Conservation (phyloP, 805 yeast genomes). For the Ogataea pini region DNA sequence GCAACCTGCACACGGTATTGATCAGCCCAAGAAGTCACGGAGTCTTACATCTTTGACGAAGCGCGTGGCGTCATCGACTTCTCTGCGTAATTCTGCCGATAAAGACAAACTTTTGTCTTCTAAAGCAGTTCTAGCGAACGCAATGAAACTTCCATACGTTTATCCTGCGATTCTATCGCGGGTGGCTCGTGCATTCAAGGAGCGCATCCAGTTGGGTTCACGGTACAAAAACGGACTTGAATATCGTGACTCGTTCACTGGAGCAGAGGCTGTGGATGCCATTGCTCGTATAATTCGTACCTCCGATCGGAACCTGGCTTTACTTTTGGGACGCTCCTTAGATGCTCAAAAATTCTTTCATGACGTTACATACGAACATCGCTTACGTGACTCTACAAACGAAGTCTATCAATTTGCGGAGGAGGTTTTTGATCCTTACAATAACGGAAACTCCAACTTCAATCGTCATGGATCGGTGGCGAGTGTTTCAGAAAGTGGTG, state of each 20-base stretch:
- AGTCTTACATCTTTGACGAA: slow-evolving; percentile 46
- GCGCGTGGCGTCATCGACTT: slow-evolving; percentile 38
- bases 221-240: slow-evolving; percentile 88
- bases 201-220: slow-evolving; percentile 67
- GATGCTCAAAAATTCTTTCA: slow-evolving; percentile 95
- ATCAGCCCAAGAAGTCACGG: slow-evolving; percentile 45
- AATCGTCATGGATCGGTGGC: slow-evolving; percentile 32
- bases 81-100: slow-evolving; percentile 34
- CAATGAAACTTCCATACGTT: slow-evolving; percentile 62
- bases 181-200: slow-evolving; percentile 79
- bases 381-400: slow-evolving; percentile 80
- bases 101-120: slow-evolving; percentile 36
- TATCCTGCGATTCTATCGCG: slow-evolving; percentile 88
- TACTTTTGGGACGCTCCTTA: slow-evolving; percentile 83
- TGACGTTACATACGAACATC: slow-evolving; percentile 93
- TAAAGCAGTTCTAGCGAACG: slow-evolving; percentile 50
- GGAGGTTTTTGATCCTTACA: slow-evolving; percentile 39
- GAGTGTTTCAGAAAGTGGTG: slow-evolving; percentile 25
- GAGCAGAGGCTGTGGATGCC: slow-evolving; percentile 91
- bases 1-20: slow-evolving; percentile 10
- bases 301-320: slow-evolving; percentile 86
- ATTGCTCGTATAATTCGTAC: slow-evolving; percentile 84
- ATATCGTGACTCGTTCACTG: slow-evolving; percentile 91
- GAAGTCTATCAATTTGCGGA: slow-evolving; percentile 87
- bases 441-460: slow-evolving; percentile 18